Conservation (phyloP, 805 yeast genomes). For the Candida tibetensis region DNA sequence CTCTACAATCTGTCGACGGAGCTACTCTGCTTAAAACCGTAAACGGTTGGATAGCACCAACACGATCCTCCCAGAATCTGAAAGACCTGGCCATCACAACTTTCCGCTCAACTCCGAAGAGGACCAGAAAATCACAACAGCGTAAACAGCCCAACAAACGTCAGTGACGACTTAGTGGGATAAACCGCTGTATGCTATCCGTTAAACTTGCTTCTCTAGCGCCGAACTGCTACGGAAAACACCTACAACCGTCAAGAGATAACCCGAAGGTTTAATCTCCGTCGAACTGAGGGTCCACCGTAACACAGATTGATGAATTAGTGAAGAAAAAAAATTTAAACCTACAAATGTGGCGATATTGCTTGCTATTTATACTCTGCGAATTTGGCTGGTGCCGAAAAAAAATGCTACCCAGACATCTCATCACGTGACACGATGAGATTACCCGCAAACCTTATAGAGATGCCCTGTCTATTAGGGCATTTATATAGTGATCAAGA, state of each 20-base stretch:
- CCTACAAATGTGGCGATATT: background rate
- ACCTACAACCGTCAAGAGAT: slow-evolving; percentile 30
- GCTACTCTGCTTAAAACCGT: slow-evolving; percentile 73
- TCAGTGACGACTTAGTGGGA: slow-evolving; percentile 16
- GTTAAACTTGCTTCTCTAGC: slow-evolving; percentile 62
- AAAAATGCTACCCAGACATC: slow-evolving; percentile 2
- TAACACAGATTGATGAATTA: slow-evolving; percentile 51
- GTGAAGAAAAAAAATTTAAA: slow-evolving; percentile 14
- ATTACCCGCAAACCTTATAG: slow-evolving; percentile 11
- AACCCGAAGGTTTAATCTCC: slow-evolving; percentile 31
- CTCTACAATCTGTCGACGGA: slow-evolving; percentile 97
- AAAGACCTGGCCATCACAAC: slow-evolving; percentile 17
- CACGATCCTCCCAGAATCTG: slow-evolving; percentile 13
- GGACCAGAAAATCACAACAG: slow-evolving; percentile 35
- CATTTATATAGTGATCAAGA: too few relatives aligned
- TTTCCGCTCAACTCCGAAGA: slow-evolving; percentile 51
- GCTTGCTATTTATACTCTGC: slow-evolving; percentile 9
- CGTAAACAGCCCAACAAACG: slow-evolving; percentile 20
- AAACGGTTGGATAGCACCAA: slow-evolving; percentile 16
- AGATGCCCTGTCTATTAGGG: too few relatives aligned
- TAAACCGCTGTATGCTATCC: slow-evolving; percentile 5
- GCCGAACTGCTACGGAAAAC: slow-evolving; percentile 58
- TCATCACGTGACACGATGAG: slow-evolving; percentile 1
- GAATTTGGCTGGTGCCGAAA: background rate
- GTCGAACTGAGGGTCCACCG: slow-evolving; percentile 41